A percentile compares a stretch with the other conserved stretches of the same genome.
phyloP scores from a whole-genome alignment of 129 eudicot species.

The Flaveria linearis region DNA sequence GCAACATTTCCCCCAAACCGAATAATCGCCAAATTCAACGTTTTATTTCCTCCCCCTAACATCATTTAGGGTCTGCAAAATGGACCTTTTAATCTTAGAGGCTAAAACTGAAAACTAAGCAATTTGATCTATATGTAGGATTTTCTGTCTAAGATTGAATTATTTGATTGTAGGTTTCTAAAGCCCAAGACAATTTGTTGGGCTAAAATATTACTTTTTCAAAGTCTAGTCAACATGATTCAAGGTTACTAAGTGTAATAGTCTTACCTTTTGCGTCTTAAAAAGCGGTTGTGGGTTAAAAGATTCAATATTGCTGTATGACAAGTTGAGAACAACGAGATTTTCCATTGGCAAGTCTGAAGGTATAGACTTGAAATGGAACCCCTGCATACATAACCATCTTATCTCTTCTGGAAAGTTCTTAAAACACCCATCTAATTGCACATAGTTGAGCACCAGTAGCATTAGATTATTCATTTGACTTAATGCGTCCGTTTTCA shows the following conservation, averaged over 20 bases:
- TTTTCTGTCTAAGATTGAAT: not conserved
- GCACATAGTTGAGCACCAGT: constrained; percentile 20
- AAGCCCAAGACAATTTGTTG: not conserved
- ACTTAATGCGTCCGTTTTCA: constrained; percentile 9
- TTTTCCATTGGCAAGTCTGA: constrained; percentile 18
- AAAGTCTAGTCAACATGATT: not conserved
- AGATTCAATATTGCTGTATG: constrained; percentile 8
- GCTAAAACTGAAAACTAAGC: too few relatives aligned
- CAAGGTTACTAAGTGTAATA: not conserved
- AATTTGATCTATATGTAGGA: not conserved
- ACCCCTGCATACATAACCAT: constrained; percentile 35
- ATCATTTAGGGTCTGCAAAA: not conserved
- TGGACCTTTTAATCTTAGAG: not conserved
- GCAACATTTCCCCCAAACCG: not conserved
- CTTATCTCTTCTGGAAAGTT: constrained; percentile 21
- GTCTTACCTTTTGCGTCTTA: constrained; percentile 14
- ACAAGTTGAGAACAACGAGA: constrained; percentile 31
- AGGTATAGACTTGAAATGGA: constrained; percentile 26
- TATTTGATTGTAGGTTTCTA: too few relatives aligned
- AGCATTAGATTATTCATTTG: constrained; percentile 30
- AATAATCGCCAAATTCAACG: not conserved
- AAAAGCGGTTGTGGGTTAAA: not conserved
- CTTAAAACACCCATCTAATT: constrained; percentile 1
- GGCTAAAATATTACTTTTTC: not conserved
- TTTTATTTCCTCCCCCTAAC: not conserved